These are phyloP conservation scores for Purpureocillium takamizusanense DNA, from an alignment of 2,329 filamentous ascomycete genomes.

Conservation along the genomic window DNA sequence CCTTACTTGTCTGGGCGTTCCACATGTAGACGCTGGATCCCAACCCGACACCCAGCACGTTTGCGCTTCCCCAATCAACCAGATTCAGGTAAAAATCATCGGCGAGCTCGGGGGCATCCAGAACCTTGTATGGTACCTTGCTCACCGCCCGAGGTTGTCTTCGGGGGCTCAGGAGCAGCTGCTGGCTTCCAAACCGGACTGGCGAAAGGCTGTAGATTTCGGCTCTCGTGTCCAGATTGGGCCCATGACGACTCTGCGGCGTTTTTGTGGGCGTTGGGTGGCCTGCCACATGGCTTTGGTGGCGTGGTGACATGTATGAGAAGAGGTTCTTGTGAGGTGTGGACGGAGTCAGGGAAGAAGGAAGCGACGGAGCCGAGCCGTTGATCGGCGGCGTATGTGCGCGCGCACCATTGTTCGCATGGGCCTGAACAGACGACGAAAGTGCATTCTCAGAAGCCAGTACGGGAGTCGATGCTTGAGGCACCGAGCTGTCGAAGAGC, in stretches of 20 bases:
- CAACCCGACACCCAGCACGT: slow-evolving; percentile 85
- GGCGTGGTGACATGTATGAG: slow-evolving; percentile 71
- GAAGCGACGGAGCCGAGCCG: slow-evolving; percentile 49
- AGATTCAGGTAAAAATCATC: slow-evolving; percentile 98
- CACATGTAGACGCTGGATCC: slow-evolving; percentile 96
- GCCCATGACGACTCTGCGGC: slow-evolving; percentile 76
- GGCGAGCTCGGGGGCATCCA: slow-evolving; percentile 90
- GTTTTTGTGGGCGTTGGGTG: slow-evolving; percentile 85
- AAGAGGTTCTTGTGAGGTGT: slow-evolving; percentile 98
- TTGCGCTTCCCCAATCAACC: slow-evolving; percentile 94
- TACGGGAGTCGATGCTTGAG: slow-evolving; percentile 62
- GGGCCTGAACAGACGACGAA: slow-evolving; percentile 40
- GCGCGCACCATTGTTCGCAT: slow-evolving; percentile 56
- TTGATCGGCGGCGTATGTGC: slow-evolving; percentile 75
- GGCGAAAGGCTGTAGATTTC: slow-evolving; percentile 95
- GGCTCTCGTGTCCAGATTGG: slow-evolving; percentile 80
- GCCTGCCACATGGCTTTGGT: slow-evolving; percentile 61
- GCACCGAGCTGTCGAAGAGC: slow-evolving; percentile 83
- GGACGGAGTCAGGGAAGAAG: slow-evolving; percentile 74
- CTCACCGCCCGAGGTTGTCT: slow-evolving; percentile 84
- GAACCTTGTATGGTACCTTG: slow-evolving; percentile 95
- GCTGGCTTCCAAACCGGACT: slow-evolving; percentile 85
- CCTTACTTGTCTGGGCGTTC: slow-evolving; percentile 85
- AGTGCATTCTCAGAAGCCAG: slow-evolving; percentile 50
- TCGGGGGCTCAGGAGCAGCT: slow-evolving; percentile 83